These are phyloP conservation scores for Penicillium turbatum DNA, from an alignment of 495 filamentous ascomycete species.

Conservation along the genomic window DNA sequence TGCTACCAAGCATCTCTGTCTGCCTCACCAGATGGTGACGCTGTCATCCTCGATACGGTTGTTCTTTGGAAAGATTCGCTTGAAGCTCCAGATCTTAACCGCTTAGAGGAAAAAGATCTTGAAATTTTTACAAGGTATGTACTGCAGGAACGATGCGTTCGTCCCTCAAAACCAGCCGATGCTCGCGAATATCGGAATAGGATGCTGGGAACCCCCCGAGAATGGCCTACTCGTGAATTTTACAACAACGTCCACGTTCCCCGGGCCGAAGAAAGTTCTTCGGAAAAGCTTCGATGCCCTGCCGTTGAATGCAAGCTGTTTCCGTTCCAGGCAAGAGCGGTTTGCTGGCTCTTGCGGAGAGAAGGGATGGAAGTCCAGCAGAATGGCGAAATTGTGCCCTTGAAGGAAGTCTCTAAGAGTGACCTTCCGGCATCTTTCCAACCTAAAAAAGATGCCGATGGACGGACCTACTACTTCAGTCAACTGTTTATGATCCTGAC, in stretches of 20 bases:
- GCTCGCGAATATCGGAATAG: conserved; percentile 10
- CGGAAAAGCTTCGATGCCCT: conserved; percentile 39
- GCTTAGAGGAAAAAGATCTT: conserved; percentile 16
- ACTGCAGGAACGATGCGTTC: conserved; percentile 16
- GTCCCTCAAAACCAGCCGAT: neutral
- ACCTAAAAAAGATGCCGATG: conserved; percentile 45
- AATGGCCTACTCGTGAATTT: conserved; percentile 56
- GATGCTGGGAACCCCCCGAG: conserved; percentile 8
- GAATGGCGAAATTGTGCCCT: conserved; percentile 26
- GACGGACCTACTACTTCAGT: conserved; percentile 54
- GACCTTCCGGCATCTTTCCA: conserved; percentile 32
- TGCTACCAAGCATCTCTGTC: conserved; percentile 36
- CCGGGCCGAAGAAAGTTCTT: conserved; percentile 28
- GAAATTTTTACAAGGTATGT: conserved; percentile 32
- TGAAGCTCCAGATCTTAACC: conserved; percentile 21
- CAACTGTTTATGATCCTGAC: conserved; percentile 59
- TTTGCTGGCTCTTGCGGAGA: conserved; percentile 61
- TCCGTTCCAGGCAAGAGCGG: conserved; percentile 69
- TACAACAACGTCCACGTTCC: conserved; percentile 64
- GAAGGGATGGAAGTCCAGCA: conserved; percentile 48
- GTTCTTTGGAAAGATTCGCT: conserved; percentile 41
- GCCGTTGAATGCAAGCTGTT: conserved; percentile 52
- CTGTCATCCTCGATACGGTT: conserved; percentile 26
- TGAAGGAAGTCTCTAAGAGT: conserved; percentile 10
- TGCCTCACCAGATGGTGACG: conserved; percentile 10